Base-by-base conservation (phyloP, 2,329 filamentous ascomycete genomes). In the Aspergillus tubingensis region DNA sequence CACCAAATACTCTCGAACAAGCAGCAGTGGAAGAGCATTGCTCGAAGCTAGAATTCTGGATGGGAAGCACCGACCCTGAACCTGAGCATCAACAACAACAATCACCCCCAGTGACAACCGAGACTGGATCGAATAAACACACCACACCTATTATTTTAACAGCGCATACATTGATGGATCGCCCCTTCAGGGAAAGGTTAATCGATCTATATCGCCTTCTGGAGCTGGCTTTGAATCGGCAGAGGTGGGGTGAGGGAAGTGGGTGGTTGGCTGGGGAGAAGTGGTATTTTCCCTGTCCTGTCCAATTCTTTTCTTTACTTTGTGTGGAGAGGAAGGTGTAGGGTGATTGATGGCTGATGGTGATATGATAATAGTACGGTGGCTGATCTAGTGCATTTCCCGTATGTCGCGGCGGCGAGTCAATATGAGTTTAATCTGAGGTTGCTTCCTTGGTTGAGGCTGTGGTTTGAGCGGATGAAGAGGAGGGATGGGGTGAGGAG, bases 401-500 rank as follows among this genome's bases (percentile, higher is more conserved):
- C 63, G 5, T 63, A 57, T 39, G 61, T 59, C 5, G 59, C 57
- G 2, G 55, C 59, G 3, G 63, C 62, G 13, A 36, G 43, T 5
- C 48, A 52, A 5, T n/a, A 41, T 8, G 52, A 43, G 1, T 52
- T 64, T 5, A 59, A 65, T 50, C 36, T 64, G 3, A 62, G 64
- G 48, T 36, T 48, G 10, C 62, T 65, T 32, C 59, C 63, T 2
- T 59, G 63, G 38, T 25, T 65, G 51, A 65, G 61, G 10, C 23
- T 25, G n/a, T 65, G 61, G 63, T 60, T 44, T 57, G 49, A 65
- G 51, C 61, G 61, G 11, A 43, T 64, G 25, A 32, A 13, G 2
- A 15, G 15, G 38, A 8, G 25, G 17, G 19, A 13, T 32, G 23
- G 27, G 3, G 59, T 64, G 43, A 21, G 32, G 38, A 60, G 51